These are phyloP conservation scores for Candida nanaspora DNA, from an alignment of 805 yeast genomes.

Conservation along the genomic window DNA sequence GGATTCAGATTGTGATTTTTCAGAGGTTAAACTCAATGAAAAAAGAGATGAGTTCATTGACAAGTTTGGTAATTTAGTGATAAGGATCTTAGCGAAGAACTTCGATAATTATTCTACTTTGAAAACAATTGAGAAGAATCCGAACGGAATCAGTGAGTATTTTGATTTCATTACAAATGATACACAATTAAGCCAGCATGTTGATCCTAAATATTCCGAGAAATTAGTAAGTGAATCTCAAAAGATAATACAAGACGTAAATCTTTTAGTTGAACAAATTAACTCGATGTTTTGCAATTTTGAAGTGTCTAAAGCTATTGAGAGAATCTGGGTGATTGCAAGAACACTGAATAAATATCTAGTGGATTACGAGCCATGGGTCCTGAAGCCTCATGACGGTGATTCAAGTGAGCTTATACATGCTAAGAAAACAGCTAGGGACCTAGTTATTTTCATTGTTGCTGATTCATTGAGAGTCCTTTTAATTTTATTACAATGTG, in stretches of 20 bases:
- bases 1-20: slow-evolving; percentile 73
- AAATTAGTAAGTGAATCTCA: background rate
- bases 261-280: slow-evolving; percentile 30
- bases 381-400: slow-evolving; percentile 25
- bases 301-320: slow-evolving; percentile 50
- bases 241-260: slow-evolving; percentile 10
- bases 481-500: slow-evolving; percentile 61
- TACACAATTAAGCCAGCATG: background rate
- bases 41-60: slow-evolving; percentile 65
- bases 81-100: slow-evolving; percentile 65
- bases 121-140: background rate
- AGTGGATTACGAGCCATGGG: slow-evolving; percentile 77
- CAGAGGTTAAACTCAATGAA: slow-evolving; percentile 43
- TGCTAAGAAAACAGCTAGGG: slow-evolving; percentile 26
- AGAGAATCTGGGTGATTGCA: slow-evolving; percentile 50
- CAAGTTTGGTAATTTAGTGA: slow-evolving; percentile 74
- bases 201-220: background rate
- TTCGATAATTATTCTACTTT: slow-evolving; percentile 38
- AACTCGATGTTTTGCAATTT: slow-evolving; percentile 35
- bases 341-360: slow-evolving; percentile 59
- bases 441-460: slow-evolving; percentile 52
- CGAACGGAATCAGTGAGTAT: background rate
- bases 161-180: background rate
- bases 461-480: slow-evolving; percentile 65
- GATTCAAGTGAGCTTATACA: slow-evolving; percentile 4